Base-by-base conservation (phyloP, 345 rosid genomes). In the Aegle marmelos region DNA sequence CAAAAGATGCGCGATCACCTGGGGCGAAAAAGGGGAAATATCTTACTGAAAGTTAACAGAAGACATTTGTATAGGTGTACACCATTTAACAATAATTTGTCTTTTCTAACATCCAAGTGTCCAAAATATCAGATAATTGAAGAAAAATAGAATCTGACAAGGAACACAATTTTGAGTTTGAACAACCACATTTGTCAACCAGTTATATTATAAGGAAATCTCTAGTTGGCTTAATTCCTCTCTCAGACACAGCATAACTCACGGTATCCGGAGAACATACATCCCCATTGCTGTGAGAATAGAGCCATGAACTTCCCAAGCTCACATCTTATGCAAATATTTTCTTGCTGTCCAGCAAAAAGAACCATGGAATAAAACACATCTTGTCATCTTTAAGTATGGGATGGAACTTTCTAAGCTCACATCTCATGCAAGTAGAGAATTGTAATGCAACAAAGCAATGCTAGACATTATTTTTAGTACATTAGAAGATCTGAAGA, bases 1-100 rank as follows among this genome's bases (percentile, higher is more conserved):
- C 82, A 95, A 83, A 73, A 95, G 95, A 85, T 89, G 94, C 70
- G 93, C 93, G 58, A 95, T 85, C 80, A 95, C 94, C 98, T 95
- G 86, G 48, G 41, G 39, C 31, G 0, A 27, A 65, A 76, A 2
- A 27, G 19, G 56, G 36, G 39, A 59, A 14, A 69, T 30, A 11
- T 4, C 31, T 37, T 27, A 33, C 62, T 65, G 36, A 21, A n/a
- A 70, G 41, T 70, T 19, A 45, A 77, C 31, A 74, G 34, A 64
- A 77, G 7, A 28, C 30, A 72, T 10, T 21, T 9, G 48, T 31
- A 30, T 11, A 75, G 72, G 53, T 48, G n/a, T 17, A 81, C 68
- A 76, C 63, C 85, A 69, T 66, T 70, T 59, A 80, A 70, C 62
- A 74, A 48, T 57, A 50, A 16, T 79, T 69, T 37, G 48, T 63